These are phyloP conservation scores for Plasmopara viticola DNA, from an alignment of 352 stramenopile species.

Conservation along the genomic window DNA sequence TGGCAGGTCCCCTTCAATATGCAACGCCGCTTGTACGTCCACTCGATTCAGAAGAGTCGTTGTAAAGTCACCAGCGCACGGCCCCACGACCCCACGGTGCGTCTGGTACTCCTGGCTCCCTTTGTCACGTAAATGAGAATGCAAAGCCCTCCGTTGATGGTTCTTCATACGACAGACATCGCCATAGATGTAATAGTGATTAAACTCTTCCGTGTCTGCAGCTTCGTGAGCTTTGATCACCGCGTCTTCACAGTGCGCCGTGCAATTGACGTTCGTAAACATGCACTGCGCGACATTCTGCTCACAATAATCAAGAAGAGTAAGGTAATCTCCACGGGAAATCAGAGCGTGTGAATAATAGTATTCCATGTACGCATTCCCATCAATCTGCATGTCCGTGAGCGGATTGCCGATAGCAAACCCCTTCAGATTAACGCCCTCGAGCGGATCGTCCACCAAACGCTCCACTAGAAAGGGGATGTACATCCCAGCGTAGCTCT, in stretches of 20 bases:
- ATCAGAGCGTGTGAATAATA: slow-evolving; percentile 78
- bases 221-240: slow-evolving; percentile 35
- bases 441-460: slow-evolving; percentile 46
- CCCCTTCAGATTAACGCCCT: slow-evolving; percentile 46
- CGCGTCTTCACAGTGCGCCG: slow-evolving; percentile 35
- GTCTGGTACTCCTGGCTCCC: slow-evolving; percentile 25
- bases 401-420: slow-evolving; percentile 74
- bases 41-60: slow-evolving; percentile 40
- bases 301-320: slow-evolving; percentile 42
- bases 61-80: slow-evolving; percentile 54
- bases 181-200: slow-evolving; percentile 70
- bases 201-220: slow-evolving; percentile 40
- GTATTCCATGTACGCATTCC: slow-evolving; percentile 67
- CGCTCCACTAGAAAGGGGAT: slow-evolving; percentile 71
- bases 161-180: slow-evolving; percentile 60
- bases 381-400: slow-evolving; percentile 59
- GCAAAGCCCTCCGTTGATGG: slow-evolving; percentile 34
- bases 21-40: slow-evolving; percentile 47
- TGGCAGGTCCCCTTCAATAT: slow-evolving; percentile 37
- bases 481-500: slow-evolving; percentile 88
- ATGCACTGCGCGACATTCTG: slow-evolving; percentile 53
- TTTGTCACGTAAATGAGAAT: slow-evolving; percentile 27
- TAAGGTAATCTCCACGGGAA: slow-evolving; percentile 49
- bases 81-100: slow-evolving; percentile 44
- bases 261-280: slow-evolving; percentile 48